Evolutionary conservation across 345 rosid species (phyloP).

Genomic region (Dipteronia sinensis): DNA sequence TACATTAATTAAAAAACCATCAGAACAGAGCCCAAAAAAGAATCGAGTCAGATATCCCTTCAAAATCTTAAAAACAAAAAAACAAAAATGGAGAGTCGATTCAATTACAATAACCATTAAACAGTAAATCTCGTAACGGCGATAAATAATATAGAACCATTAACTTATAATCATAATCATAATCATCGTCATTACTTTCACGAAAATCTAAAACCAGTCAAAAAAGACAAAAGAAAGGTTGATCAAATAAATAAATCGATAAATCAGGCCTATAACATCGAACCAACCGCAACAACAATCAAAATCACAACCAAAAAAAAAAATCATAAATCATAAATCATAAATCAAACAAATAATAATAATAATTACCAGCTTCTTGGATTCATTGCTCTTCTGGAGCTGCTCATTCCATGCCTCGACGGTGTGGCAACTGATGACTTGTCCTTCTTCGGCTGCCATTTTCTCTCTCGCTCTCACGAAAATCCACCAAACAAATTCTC

Average conservation of each 20-base stretch:
- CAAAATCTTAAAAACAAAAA: too few relatives aligned
- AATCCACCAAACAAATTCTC: not conserved
- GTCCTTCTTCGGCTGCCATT: constrained; percentile 63
- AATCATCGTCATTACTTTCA: not conserved
- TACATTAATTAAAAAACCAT: too few relatives aligned
- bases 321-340: not conserved
- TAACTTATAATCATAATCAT: too few relatives aligned
- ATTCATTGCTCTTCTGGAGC: constrained; percentile 51
- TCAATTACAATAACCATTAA: not conserved
- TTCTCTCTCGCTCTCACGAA: not conserved
- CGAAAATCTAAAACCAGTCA: not conserved
- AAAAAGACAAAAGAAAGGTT: not conserved
- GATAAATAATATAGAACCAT: not conserved
- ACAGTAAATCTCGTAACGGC: not conserved
- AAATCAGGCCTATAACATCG: not conserved
- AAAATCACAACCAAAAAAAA: not conserved
- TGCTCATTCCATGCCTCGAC: constrained; percentile 66
- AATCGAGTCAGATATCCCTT: not conserved
- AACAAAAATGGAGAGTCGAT: not conserved
- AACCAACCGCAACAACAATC: not conserved
- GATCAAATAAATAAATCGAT: not conserved
- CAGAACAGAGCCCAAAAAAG: too few relatives aligned
- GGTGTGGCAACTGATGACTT: constrained; percentile 71
- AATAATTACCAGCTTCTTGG: constrained; percentile 63
- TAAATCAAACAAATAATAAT: not conserved